Conservation (phyloP, 345 rosid genomes). For the Lagerstroemia speciosa region DNA sequence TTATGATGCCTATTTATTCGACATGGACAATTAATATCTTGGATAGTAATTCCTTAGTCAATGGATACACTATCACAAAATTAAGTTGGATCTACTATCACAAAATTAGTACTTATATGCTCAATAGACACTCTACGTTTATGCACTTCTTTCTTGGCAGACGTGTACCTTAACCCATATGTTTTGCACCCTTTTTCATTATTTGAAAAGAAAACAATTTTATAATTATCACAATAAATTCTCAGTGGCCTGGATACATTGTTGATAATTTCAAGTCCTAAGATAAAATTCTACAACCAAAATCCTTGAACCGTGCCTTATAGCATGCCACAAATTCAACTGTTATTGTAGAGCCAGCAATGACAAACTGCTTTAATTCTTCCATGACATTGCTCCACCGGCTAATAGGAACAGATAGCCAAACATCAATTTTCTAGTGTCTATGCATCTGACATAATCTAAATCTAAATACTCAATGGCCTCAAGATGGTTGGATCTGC, state of each 20-base stretch:
- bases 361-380: background rate
- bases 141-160: background rate
- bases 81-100: too few species aligned
- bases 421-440: background rate
- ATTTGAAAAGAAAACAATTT: background rate
- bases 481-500: background rate
- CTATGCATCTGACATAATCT: background rate
- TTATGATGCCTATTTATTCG: background rate
- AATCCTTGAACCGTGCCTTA: background rate
- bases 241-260: background rate
- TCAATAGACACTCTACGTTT: background rate
- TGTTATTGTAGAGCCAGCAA: background rate
- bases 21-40: background rate
- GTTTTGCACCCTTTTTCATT: background rate
- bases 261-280: slow-evolving; percentile 1
- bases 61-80: background rate
- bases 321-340: background rate
- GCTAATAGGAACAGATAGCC: background rate
- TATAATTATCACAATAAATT: too few species aligned
- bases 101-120: background rate
- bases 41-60: background rate
- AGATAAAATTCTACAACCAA: background rate
- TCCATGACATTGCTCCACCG: background rate
- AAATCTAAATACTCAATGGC: background rate
- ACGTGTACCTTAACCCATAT: background rate